phyloP scores from a whole-genome alignment of 441 rosid genomes.

The Populus hybrid region DNA sequence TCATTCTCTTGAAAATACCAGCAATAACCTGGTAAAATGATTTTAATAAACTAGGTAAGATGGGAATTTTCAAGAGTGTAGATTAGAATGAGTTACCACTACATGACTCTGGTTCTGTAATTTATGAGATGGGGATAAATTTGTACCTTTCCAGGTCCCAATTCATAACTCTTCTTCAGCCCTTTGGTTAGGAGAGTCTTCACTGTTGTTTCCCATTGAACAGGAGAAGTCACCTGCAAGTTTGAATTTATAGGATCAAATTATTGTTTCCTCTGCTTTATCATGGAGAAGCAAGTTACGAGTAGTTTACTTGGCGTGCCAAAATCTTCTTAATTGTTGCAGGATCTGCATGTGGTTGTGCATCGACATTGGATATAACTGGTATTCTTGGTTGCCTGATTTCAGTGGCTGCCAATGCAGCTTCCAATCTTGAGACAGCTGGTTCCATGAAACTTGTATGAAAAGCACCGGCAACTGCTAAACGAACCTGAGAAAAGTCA shows the following conservation, averaged over 20 bases:
- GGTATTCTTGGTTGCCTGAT: slow-evolving; percentile 84
- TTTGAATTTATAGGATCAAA: neutral
- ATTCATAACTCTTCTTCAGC: slow-evolving; percentile 78
- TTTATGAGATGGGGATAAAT: neutral
- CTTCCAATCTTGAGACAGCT: slow-evolving; percentile 91
- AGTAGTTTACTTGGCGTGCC: slow-evolving; percentile 63
- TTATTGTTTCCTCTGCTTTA: slow-evolving; percentile 7
- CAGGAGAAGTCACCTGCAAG: slow-evolving; percentile 85
- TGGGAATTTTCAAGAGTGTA: slow-evolving; percentile 5
- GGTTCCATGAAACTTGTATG: slow-evolving; percentile 98
- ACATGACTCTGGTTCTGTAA: neutral
- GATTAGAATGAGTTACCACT: neutral
- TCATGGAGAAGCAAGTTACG: neutral
- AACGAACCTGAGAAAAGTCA: slow-evolving; percentile 59
- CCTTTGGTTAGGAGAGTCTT: slow-evolving; percentile 75
- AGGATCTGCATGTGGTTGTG: slow-evolving; percentile 89
- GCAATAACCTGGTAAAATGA: slow-evolving; percentile 70
- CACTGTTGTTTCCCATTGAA: slow-evolving; percentile 96
- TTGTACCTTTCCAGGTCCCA: slow-evolving; percentile 96
- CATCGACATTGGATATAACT: slow-evolving; percentile 96
- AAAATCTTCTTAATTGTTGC: slow-evolving; percentile 79
- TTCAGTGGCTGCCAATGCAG: slow-evolving; percentile 72
- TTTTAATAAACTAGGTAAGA: slow-evolving; percentile 3
- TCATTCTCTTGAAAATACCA: slow-evolving; percentile 92
- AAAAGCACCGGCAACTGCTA: slow-evolving; percentile 97